A percentile compares a stretch with the other conserved stretches of the same genome.
These are phyloP conservation scores for Candida sanyiensis DNA, from an alignment of 805 yeast genomes.

Conservation along the genomic window DNA sequence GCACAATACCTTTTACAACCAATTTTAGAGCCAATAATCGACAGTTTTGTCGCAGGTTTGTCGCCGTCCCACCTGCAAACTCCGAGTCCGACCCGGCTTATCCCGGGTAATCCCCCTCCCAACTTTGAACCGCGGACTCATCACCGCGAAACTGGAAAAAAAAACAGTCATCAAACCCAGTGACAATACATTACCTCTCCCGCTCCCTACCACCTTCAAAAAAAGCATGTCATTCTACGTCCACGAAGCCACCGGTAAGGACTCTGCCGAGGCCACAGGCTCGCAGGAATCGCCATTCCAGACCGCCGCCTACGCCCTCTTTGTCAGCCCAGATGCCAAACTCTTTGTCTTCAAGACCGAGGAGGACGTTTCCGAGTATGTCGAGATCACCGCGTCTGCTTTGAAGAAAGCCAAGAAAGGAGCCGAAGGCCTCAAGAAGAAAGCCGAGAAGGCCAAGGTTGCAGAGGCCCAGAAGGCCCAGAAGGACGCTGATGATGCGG, in stretches of 20 bases:
- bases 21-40: too few relatives aligned
- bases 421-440: conserved; percentile 83
- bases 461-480: conserved; percentile 47
- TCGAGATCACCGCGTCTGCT: conserved; percentile 83
- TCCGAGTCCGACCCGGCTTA: too few relatives aligned
- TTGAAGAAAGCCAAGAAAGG: conserved; percentile 96
- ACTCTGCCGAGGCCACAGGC: conserved; percentile 54
- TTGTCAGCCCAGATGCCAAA: conserved; percentile 35
- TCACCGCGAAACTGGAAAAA: background rate
- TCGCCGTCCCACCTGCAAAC: too few relatives aligned
- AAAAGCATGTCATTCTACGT: conserved; percentile 44
- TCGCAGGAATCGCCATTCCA: conserved; percentile 65
- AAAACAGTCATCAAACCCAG: background rate
- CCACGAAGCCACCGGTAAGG: conserved; percentile 68
- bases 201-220: background rate
- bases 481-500: conserved; percentile 65
- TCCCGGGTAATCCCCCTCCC: background rate
- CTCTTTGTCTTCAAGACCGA: conserved; percentile 54
- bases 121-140: conserved; percentile 1
- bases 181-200: too few relatives aligned
- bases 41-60: too few relatives aligned
- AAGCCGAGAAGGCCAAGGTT: conserved; percentile 44
- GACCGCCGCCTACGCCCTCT: conserved; percentile 79
- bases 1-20: too few relatives aligned
- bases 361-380: conserved; percentile 56